phyloP scores from a whole-genome alignment of 148 eudicot species.

The Rhododendron ferrugineum region DNA sequence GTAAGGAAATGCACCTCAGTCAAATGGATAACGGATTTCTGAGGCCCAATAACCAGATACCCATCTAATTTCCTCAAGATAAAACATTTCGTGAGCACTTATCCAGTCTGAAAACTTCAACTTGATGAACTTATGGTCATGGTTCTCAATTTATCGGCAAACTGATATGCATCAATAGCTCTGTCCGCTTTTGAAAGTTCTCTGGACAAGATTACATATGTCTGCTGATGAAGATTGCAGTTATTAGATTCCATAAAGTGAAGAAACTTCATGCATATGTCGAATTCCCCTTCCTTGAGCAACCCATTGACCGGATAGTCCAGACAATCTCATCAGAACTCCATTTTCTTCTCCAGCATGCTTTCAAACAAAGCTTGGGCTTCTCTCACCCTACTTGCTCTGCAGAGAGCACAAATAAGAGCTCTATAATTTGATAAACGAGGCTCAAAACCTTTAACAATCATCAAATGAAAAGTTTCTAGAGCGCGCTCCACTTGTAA shows the following conservation, averaged over 20 bases:
- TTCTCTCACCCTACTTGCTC: slow-evolving; percentile 26
- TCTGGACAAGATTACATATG: slow-evolving; percentile 44
- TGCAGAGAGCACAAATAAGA: slow-evolving; percentile 50
- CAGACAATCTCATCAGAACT: slow-evolving; percentile 66
- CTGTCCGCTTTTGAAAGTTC: slow-evolving; percentile 47
- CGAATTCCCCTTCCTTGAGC: slow-evolving; percentile 39
- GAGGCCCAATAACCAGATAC: background rate
- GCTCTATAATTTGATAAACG: slow-evolving; percentile 43
- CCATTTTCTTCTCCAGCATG: slow-evolving; percentile 52
- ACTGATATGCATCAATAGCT: slow-evolving; percentile 20
- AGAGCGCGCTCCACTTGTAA: slow-evolving; percentile 52
- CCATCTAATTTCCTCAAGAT: background rate
- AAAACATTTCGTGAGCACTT: background rate
- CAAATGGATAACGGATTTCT: background rate
- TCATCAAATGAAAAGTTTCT: slow-evolving; percentile 37
- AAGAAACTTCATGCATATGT: slow-evolving; percentile 47
- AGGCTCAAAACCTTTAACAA: slow-evolving; percentile 30
- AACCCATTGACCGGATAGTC: slow-evolving; percentile 62
- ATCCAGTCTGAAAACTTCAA: slow-evolving; percentile 1
- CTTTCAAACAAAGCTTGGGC: slow-evolving; percentile 44
- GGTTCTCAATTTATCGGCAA: slow-evolving; percentile 23
- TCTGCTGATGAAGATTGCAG: slow-evolving; percentile 31
- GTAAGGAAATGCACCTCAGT: background rate
- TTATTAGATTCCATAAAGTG: slow-evolving; percentile 43
- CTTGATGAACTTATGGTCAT: slow-evolving; percentile 4